Evolutionary conservation across 306 rosid genomes (phyloP), one percentile per base, ranked within the genome.

Genomic region (Carpinus viminea): DNA sequence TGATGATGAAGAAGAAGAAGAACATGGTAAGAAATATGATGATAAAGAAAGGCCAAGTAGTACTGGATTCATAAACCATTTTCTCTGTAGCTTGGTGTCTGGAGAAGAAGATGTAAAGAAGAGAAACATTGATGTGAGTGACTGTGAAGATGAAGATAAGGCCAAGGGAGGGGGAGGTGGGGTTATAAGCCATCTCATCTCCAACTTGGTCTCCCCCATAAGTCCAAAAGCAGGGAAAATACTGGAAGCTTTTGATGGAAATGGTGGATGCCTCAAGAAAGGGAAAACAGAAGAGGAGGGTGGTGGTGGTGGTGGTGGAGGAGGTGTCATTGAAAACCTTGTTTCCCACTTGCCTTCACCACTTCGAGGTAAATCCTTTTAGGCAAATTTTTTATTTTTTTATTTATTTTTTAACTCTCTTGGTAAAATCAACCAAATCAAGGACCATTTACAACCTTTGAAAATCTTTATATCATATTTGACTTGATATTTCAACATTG

Each of bases 261-360:
- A 61, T 48, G 77, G 68, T 51, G 72, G 68, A 28, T 71, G 79
- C 60, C 21, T 68, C 4, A 55, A 43, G 36, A 9, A 74, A 38
- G 55, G 4, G 18, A 28, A 59, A 17, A 53, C 41, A 28, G 64
- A n/a, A 4, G 83, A 80, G 21, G 76, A 43, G 59, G 76, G n/a
- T 5, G 54, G 64, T 8, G 79, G 73, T 28, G 72, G 72, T 3
- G 80, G 71, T 12, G 73, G 70, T n/a, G n/a, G n/a, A 0, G 85
- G 87, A 8, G 87, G 86, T 45, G 74, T 88, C 36, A 81, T 85
- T n/a, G 75, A 81, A 7, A 77, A 74, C 83, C 41, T 85, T 41
- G 81, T 85, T 17, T 88, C 89, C 26, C 87, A 81, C 79, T 81
- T 88, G 50, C 91, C 88, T 28, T 68, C 70, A 31, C 83, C 90